Evolutionary conservation across 2,329 filamentous ascomycete species (phyloP).

Genomic region (Cercospora beticola): DNA sequence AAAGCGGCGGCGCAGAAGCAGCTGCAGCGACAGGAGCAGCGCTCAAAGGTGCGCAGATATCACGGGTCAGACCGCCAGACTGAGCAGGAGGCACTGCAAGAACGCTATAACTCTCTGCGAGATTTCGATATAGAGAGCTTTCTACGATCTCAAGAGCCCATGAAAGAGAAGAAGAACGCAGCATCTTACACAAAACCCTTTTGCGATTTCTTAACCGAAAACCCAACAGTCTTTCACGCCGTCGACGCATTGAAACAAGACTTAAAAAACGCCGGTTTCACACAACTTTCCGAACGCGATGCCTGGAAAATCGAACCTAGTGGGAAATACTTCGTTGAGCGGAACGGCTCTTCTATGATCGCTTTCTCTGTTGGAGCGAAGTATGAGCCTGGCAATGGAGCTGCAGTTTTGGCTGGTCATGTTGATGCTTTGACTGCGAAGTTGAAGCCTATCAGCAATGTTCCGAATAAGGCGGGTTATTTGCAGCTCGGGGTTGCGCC

Average conservation of each 20-base stretch:
- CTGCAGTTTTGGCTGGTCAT: conserved; percentile 86
- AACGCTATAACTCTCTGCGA: background rate
- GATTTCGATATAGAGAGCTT: background rate
- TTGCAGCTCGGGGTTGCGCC: conserved; percentile 87
- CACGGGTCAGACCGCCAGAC: background rate
- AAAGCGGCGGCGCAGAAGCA: background rate
- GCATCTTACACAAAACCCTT: conserved; percentile 45
- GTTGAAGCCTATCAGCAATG: conserved; percentile 84
- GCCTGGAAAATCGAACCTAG: conserved; percentile 77
- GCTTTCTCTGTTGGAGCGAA: conserved; percentile 79
- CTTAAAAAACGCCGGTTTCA: conserved; percentile 70
- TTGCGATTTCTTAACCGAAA: conserved; percentile 80
- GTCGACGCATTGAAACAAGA: conserved; percentile 76
- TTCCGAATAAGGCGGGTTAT: conserved; percentile 82
- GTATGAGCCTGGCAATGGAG: conserved; percentile 81
- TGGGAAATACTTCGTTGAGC: conserved; percentile 84
- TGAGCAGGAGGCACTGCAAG: background rate
- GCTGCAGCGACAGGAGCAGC: background rate
- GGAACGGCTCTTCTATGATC: conserved; percentile 82
- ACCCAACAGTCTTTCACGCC: conserved; percentile 91
- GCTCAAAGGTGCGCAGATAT: background rate
- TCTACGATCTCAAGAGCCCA: conserved; percentile 9
- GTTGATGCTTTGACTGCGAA: conserved; percentile 88
- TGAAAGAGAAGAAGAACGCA: conserved; percentile 28
- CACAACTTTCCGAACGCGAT: conserved; percentile 75